Evolutionary conservation across 2,329 filamentous ascomycete genomes (phyloP), one percentile per base, ranked within the genome.

Genomic region (Xylariaceae sp.): DNA sequence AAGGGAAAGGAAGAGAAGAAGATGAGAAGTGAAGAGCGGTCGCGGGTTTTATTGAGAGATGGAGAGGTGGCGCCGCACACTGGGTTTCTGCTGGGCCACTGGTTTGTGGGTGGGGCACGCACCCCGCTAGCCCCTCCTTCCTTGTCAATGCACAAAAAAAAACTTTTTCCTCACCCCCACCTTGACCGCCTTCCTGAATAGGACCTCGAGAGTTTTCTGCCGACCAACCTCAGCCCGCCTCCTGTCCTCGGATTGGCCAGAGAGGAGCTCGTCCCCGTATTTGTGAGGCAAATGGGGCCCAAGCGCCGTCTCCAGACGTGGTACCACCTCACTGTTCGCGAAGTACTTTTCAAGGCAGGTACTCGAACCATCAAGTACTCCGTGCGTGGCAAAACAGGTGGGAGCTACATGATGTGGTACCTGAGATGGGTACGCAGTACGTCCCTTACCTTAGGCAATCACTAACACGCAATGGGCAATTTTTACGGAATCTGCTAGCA

Each of bases 1-100:
- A 71, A 70, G 66, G 61, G 62, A 66, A 69, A 74, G 70, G 66
- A 64, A 69, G 57, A 61, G 59, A 64, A 66, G 62, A 70, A 57
- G 57, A 59, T 58, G 61, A 62, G 64, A 65, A 62, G 59, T 45
- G 63, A 64, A 59, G 60, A 65, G 60, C 56, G 60, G 47, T 53
- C 61, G 60, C 61, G 65, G 63, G 60, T 66, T 67, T 64, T 67
- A 67, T 67, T 65, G 50, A 42, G 48, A 48, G 10, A 7, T n/a
- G 42, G 52, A 51, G 55, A 54, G 56, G 61, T 56, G 55, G 58
- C 53, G 56, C 51, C 39, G 62, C 61, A 56, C 54, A n/a, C 50
- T 56, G 56, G 55, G 50, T 55, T 59, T 56, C 56, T 60, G 57
- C 37, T 57, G 55, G 57, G 54, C 49, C n/a, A 48, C 55, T 63